Percentiles rank a stretch among this genome's conserved stretches.
These are phyloP conservation scores for Malassezia slooffiae DNA, from an alignment of 1,284 basidiomycete genomes.

Conservation along the genomic window DNA sequence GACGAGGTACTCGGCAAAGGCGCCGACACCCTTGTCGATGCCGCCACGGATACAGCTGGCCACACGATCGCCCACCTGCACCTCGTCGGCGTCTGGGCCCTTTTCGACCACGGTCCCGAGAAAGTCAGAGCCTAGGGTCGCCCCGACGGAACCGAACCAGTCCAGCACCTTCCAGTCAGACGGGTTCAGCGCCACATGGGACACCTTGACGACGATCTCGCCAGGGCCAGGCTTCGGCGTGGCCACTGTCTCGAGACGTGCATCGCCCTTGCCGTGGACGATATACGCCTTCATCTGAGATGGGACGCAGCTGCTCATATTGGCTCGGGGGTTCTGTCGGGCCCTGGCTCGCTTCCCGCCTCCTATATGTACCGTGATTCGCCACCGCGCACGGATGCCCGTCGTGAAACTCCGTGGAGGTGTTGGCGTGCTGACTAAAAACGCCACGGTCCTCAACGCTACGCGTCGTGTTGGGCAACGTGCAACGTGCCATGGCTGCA, in stretches of 20 bases:
- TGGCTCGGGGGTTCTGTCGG: too few relatives aligned
- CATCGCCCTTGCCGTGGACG: constrained; percentile 21
- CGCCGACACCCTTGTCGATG: constrained; percentile 39
- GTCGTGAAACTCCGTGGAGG: too few relatives aligned
- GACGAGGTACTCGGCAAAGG: constrained; percentile 46
- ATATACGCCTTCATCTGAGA: constrained; percentile 29
- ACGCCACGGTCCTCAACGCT: too few relatives aligned
- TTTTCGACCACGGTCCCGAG: constrained; percentile 55
- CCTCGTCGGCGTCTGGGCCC: constrained; percentile 35
- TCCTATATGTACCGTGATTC: too few relatives aligned
- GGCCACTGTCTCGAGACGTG: constrained; percentile 24
- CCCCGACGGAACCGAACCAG: constrained; percentile 40
- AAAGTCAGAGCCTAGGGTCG: constrained; percentile 55
- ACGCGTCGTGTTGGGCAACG: too few relatives aligned
- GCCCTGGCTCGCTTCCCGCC: too few relatives aligned
- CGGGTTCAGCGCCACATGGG: constrained; percentile 36
- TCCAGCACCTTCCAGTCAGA: constrained; percentile 47
- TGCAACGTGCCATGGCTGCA: too few relatives aligned
- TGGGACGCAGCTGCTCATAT: too few relatives aligned
- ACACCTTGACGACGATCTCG: constrained; percentile 27
- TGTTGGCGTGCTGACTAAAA: too few relatives aligned
- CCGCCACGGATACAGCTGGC: constrained; percentile 51
- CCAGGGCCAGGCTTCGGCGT: constrained; percentile 23
- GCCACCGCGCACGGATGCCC: too few relatives aligned
- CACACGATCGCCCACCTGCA: constrained; percentile 55